A percentile compares a stretch with the other conserved stretches of the same genome.
Evolutionary conservation across 1,284 basidiomycete genomes (phyloP).

Genomic region (Erythrobasidium hasegawianum): DNA sequence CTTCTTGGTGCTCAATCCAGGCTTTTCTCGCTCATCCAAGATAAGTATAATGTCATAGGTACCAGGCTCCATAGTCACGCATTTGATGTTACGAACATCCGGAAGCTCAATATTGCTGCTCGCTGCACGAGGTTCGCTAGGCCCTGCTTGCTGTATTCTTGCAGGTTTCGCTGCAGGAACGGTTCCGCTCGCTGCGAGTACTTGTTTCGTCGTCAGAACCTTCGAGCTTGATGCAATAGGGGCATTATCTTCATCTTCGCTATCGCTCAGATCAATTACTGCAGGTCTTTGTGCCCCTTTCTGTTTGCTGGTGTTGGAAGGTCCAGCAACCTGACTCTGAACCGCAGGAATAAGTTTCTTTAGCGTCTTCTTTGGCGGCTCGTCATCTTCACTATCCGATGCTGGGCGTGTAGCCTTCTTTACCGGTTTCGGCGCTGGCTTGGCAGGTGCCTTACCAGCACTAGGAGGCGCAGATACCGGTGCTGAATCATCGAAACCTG

Average conservation of each 20-base stretch:
- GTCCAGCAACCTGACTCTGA: neutral
- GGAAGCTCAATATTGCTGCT: no score
- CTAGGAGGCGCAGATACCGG: neutral
- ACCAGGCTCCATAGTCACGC: constrained; percentile 52
- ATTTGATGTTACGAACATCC: constrained; percentile 39
- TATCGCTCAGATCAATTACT: no score
- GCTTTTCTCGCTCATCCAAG: constrained; percentile 56
- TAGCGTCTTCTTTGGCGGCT: neutral
- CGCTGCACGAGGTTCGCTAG: no score
- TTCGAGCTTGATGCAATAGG: no score
- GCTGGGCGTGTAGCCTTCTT: neutral
- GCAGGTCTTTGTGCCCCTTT: no score
- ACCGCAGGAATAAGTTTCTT: neutral
- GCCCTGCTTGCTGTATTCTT: no score
- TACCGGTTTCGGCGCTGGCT: neutral
- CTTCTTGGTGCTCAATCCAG: constrained; percentile 36
- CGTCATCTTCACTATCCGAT: neutral
- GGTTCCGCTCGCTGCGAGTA: no score
- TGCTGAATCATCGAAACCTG: constrained; percentile 13
- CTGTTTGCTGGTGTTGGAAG: no score
- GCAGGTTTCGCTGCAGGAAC: no score
- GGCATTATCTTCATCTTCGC: no score
- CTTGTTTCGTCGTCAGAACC: no score
- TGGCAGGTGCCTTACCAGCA: neutral
- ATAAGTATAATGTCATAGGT: constrained; percentile 56